Conservation (phyloP, 768 basidiomycete species). For the Hygrophoropsis aurantiaca region DNA sequence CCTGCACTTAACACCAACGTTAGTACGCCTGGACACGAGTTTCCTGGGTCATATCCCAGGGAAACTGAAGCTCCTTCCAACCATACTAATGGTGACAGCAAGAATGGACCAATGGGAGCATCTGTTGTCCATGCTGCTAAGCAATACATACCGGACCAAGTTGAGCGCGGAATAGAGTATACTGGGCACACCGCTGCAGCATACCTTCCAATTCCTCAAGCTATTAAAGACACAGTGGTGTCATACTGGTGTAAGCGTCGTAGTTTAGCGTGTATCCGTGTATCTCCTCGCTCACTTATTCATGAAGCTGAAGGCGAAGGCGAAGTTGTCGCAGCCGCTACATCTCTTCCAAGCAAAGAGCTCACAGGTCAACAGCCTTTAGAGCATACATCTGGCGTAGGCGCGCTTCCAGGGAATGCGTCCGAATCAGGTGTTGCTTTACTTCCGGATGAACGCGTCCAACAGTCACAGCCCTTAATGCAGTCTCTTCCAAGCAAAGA, state of each 20-base stretch:
- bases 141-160: constrained; percentile 9
- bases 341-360: constrained; percentile 37
- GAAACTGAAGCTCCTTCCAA: not conserved
- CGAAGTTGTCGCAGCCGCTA: not conserved
- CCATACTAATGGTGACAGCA: not conserved
- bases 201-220: constrained; percentile 6
- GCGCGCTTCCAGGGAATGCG: constrained; percentile 46
- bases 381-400: constrained; percentile 40
- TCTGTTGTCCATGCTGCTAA: constrained; percentile 7
- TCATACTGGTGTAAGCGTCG: constrained; percentile 14
- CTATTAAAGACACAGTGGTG: not conserved
- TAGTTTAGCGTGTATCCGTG: no score
- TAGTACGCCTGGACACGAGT: constrained; percentile 4
- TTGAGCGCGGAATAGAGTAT: constrained; percentile 7
- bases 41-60: constrained; percentile 8
- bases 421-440: constrained; percentile 47
- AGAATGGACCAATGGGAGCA: not conserved
- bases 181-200: constrained; percentile 6
- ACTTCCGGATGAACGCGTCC: constrained; percentile 45
- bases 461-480: no score
- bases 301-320: not conserved
- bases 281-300: no score
- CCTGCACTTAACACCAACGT: not conserved
- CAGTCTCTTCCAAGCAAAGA: constrained; percentile 39
- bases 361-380: constrained; percentile 29